phyloP scores from a whole-genome alignment of 139 green algal species.

The Chlorella vulgaris region DNA sequence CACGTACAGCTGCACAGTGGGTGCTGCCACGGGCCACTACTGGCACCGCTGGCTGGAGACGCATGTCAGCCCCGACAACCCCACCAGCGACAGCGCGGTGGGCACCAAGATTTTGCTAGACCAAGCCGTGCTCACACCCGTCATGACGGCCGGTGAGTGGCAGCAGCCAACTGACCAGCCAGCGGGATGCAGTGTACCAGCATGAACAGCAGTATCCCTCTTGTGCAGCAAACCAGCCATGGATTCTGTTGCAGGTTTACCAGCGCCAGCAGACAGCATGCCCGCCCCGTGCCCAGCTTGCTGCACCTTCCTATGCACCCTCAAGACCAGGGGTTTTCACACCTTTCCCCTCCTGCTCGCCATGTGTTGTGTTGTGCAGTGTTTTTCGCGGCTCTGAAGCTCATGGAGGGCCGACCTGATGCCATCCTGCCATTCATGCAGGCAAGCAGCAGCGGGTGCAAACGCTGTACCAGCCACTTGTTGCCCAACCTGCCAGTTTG shows the following conservation, averaged over 20 bases:
- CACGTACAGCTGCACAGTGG: not conserved
- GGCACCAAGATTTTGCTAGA: slow-evolving; percentile 23
- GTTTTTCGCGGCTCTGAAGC: slow-evolving; percentile 23
- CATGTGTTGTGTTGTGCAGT: not conserved
- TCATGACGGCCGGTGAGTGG: not conserved
- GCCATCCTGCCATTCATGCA: slow-evolving; percentile 26
- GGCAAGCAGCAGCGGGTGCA: too few relatives aligned
- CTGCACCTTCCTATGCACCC: too few relatives aligned
- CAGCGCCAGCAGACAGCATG: not conserved
- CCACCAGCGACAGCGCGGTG: not conserved
- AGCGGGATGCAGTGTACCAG: too few relatives aligned
- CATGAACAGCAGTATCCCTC: not conserved
- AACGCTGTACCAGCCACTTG: too few relatives aligned
- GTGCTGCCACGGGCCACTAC: slow-evolving; percentile 5
- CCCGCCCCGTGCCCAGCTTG: not conserved
- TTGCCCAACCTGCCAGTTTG: not conserved
- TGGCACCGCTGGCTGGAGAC: slow-evolving; percentile 34
- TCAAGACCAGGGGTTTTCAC: too few relatives aligned
- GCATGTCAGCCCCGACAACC: not conserved
- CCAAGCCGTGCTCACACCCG: slow-evolving; percentile 11
- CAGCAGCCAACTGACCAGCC: not conserved
- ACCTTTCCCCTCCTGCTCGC: not conserved
- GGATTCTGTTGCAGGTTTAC: not conserved
- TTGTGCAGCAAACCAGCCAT: not conserved
- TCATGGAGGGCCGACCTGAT: slow-evolving; percentile 10